Evolutionary conservation across 495 filamentous ascomycete species (phyloP).

Genomic region (Penicillium mononematosum): DNA sequence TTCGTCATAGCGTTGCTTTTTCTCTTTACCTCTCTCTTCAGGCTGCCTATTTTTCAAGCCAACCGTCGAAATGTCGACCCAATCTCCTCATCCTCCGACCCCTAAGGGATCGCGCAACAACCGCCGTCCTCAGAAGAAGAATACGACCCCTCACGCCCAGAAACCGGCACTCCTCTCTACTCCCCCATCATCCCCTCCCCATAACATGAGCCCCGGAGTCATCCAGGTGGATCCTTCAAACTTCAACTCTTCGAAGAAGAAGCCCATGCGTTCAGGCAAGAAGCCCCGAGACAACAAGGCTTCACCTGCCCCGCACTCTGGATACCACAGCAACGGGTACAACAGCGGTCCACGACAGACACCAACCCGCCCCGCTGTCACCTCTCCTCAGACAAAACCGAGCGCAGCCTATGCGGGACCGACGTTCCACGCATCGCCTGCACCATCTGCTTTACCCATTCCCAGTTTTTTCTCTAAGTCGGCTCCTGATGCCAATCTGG

Average conservation of each 20-base stretch:
- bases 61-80: conserved; percentile 44
- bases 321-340: conserved; percentile 17
- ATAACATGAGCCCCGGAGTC: conserved; percentile 37
- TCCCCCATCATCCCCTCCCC: conserved; percentile 47
- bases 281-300: conserved; percentile 35
- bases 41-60: conserved; percentile 53
- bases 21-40: conserved; percentile 26
- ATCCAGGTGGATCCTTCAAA: conserved; percentile 35
- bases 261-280: conserved; percentile 37
- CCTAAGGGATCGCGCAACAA: conserved; percentile 42
- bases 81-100: conserved; percentile 39
- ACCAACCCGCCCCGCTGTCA: conserved; percentile 34
- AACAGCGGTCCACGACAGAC: conserved; percentile 29
- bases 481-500: conserved; percentile 55
- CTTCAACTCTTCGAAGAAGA: conserved; percentile 38
- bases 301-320: conserved; percentile 29
- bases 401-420: conserved; percentile 79
- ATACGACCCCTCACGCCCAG: conserved; percentile 33
- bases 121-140: conserved; percentile 40
- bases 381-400: conserved; percentile 49
- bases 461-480: conserved; percentile 90
- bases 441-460: conserved; percentile 87
- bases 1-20: conserved; percentile 21
- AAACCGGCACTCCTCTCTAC: conserved; percentile 36
- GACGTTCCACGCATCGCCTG: conserved; percentile 93